These are phyloP conservation scores for Paraphoma sp. DNA, from an alignment of 2,329 filamentous ascomycete species.

Conservation along the genomic window DNA sequence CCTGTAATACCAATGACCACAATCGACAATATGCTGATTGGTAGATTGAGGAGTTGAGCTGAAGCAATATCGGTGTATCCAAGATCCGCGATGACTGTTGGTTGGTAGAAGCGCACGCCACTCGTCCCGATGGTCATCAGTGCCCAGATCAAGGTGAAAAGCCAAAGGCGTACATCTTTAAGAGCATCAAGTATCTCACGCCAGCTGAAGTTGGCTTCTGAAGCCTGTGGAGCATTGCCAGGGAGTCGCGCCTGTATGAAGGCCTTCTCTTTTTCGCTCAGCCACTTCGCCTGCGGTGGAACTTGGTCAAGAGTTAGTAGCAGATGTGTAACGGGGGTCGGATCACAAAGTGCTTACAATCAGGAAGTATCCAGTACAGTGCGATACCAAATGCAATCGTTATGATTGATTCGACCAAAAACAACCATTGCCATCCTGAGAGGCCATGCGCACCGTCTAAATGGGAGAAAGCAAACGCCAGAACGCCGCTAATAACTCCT, in stretches of 20 bases:
- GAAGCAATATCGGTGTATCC: slow-evolving; percentile 20
- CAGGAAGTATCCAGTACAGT: slow-evolving; percentile 15
- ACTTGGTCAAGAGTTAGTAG: not conserved
- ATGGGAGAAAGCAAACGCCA: slow-evolving; percentile 63
- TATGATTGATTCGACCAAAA: slow-evolving; percentile 18
- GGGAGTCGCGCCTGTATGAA: slow-evolving; percentile 56
- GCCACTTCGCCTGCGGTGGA: slow-evolving; percentile 33
- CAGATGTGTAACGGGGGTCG: too few species aligned
- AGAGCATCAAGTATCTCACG: slow-evolving; percentile 55
- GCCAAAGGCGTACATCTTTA: slow-evolving; percentile 58
- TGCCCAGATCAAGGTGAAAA: slow-evolving; percentile 56
- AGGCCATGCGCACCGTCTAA: slow-evolving; percentile 61
- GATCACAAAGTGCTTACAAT: slow-evolving; percentile 2
- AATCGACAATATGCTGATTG: slow-evolving; percentile 40
- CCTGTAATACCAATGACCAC: slow-evolving; percentile 56
- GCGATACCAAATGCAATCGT: slow-evolving; percentile 19
- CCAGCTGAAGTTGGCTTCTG: slow-evolving; percentile 56
- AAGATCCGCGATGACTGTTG: slow-evolving; percentile 31
- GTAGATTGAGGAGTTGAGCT: slow-evolving; percentile 17
- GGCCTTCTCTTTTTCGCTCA: slow-evolving; percentile 50
- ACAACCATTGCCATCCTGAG: slow-evolving; percentile 46
- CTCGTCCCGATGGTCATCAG: slow-evolving; percentile 40
- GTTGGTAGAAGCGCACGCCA: slow-evolving; percentile 29
- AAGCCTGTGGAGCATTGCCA: slow-evolving; percentile 50
- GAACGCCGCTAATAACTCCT: slow-evolving; percentile 64